Evolutionary conservation across 2,329 filamentous ascomycete species (phyloP), one percentile per base, ranked within the genome.

Genomic region (Epicoccum nigrum): DNA sequence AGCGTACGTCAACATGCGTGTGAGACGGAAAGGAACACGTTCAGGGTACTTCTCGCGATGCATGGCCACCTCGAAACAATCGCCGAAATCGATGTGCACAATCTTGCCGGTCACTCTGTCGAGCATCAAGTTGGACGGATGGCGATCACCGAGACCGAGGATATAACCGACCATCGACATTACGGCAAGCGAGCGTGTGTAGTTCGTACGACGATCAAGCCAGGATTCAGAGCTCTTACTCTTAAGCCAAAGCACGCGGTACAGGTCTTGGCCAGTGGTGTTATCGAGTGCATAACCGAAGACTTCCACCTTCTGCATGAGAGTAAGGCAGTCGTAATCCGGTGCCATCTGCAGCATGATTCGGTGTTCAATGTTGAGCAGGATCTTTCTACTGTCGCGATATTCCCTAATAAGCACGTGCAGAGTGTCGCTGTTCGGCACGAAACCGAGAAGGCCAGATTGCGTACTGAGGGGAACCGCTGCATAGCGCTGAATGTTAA

Each of bases 151-250:
- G 12, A 99, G 81, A 54, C 94, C 95, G 17, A 99, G 85, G 59
- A 99, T 97, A 74, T 99, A 99, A 58, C 94, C 94, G n/a, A 97
- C 94, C 92, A 99, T 99, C n/a, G 92, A 97, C 94, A 99, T 99
- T 66, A 99, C 94, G 63, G 91, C 94, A 2, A 99, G 81, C 1
- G 93, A 97, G 51, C 94, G 88, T 15, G 94, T 99, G 77, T 99
- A 99, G 71, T 96, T 99, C n/a, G 95, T 99, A 45, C 94, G 88
- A 34, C 94, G 85, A 74, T 97, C 94, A 27, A 99, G 86, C 94
- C 94, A 99, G 2, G 93, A 89, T 74, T 99, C 94, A 0, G 93
- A 97, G 55, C 90, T 96, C 81, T 97, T 97, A 69, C 91, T 96
- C 84, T 99, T 99, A 62, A 99, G 83, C 94, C 95, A 99, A 28